Evolutionary conservation across 495 filamentous ascomycete species (phyloP).

Genomic region (Hapsidospora chrysogenum): DNA sequence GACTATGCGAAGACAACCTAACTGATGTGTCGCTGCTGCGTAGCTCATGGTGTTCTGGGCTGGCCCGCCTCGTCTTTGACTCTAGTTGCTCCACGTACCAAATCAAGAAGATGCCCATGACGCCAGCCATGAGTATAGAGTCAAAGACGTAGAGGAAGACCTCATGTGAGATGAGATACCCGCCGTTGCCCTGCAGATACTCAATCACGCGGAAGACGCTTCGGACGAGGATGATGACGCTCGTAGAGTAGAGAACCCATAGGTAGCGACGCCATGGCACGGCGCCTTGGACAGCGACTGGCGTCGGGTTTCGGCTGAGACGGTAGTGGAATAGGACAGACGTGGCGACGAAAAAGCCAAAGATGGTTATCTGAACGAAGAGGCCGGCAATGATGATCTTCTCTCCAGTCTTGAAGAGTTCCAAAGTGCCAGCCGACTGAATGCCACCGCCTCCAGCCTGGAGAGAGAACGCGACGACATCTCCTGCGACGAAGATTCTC

Average conservation of each 20-base stretch:
- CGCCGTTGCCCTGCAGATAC: constrained; percentile 37
- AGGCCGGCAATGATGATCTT: constrained; percentile 28
- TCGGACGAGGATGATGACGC: constrained; percentile 41
- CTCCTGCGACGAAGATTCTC: constrained; percentile 26
- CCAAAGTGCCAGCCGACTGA: constrained; percentile 15
- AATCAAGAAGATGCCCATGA: constrained; percentile 20
- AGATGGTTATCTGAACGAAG: constrained; percentile 33
- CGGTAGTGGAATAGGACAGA: constrained; percentile 22
- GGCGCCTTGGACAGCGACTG: background rate
- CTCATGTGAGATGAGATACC: constrained; percentile 32
- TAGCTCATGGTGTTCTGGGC: too few species aligned
- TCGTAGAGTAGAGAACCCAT: constrained; percentile 32
- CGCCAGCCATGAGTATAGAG: constrained; percentile 35
- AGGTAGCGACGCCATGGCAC: constrained; percentile 33
- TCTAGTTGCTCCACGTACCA: background rate
- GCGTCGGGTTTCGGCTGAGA: constrained; percentile 1
- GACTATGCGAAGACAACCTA: too few species aligned
- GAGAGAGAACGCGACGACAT: constrained; percentile 23
- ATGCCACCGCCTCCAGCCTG: constrained; percentile 12
- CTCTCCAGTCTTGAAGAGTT: constrained; percentile 16
- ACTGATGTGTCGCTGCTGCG: too few species aligned
- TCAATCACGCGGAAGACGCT: constrained; percentile 46
- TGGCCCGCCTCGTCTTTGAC: background rate
- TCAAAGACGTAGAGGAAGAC: constrained; percentile 48
- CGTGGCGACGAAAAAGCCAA: constrained; percentile 32